Evolutionary conservation across 257 asterid genomes (phyloP).

Genomic region (Solanum rostratum): DNA sequence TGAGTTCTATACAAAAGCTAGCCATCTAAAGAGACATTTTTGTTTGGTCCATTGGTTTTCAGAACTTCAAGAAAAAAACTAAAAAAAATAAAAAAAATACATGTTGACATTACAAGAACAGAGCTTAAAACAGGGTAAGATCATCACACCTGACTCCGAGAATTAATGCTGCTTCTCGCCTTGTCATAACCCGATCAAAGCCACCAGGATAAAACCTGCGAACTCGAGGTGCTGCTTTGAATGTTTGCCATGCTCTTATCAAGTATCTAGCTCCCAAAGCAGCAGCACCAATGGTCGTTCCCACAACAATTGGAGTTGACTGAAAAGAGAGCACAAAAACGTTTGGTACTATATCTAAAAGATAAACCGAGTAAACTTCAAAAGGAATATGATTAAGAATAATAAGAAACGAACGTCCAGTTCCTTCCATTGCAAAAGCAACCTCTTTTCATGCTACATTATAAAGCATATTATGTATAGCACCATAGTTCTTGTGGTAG

Average conservation of each 20-base stretch:
- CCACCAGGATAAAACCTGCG: slow-evolving; percentile 67
- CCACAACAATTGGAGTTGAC: slow-evolving; percentile 36
- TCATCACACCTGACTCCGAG: slow-evolving; percentile 53
- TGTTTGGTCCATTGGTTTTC: not conserved
- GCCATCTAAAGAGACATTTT: not conserved
- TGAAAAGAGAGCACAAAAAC: not conserved
- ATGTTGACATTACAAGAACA: not conserved
- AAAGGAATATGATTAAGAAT: not conserved
- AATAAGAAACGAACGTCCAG: not conserved
- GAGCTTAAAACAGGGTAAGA: not conserved
- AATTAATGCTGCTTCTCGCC: slow-evolving; percentile 69
- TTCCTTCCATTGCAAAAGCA: not conserved
- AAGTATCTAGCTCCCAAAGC: slow-evolving; percentile 51
- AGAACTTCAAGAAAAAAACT: not conserved
- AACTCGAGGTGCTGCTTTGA: slow-evolving; percentile 31
- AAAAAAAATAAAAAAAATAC: not conserved
- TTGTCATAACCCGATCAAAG: slow-evolving; percentile 51
- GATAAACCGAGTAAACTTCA: not conserved
- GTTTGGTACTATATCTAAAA: not conserved
- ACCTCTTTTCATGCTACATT: not conserved
- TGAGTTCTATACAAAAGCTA: not conserved
- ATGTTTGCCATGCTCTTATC: slow-evolving; percentile 47
- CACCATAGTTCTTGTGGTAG: not conserved
- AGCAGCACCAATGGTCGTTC: slow-evolving; percentile 44
- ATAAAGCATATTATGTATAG: not conserved